Percentiles rank a stretch among this genome's conserved stretches.
Evolutionary conservation across 192 early-diverging fungal species (phyloP).

Genomic region (Coemansia aciculifera): DNA sequence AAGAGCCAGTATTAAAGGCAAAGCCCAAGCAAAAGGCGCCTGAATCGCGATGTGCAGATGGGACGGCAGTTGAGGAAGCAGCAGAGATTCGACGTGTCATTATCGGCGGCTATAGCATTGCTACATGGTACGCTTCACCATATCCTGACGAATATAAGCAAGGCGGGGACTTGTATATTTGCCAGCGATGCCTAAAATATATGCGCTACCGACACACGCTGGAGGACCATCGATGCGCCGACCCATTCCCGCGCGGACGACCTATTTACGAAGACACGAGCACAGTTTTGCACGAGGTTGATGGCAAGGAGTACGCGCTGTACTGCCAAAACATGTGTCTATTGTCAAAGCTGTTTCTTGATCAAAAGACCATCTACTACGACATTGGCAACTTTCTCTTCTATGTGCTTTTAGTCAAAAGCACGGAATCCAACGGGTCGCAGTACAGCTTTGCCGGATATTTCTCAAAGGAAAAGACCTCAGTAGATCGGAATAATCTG

Average conservation of each 20-base stretch:
- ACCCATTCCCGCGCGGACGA: constrained; percentile 77
- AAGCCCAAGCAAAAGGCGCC: background rate
- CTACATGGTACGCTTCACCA: constrained; percentile 92
- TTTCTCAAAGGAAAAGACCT: constrained; percentile 95
- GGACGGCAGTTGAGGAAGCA: background rate
- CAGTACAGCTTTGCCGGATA: constrained; percentile 82
- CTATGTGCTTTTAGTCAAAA: constrained; percentile 71
- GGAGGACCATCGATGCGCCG: constrained; percentile 57
- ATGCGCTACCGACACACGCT: constrained; percentile 73
- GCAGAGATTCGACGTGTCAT: constrained; percentile 54
- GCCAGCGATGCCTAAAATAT: constrained; percentile 93
- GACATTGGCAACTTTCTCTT: constrained; percentile 94
- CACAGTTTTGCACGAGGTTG: constrained; percentile 70
- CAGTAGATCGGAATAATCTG: constrained; percentile 81
- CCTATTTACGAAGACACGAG: constrained; percentile 75
- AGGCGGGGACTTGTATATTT: constrained; percentile 74
- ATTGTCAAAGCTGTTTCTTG: constrained; percentile 91
- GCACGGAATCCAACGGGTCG: constrained; percentile 28
- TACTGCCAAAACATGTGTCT: constrained; percentile 96
- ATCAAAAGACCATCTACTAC: constrained; percentile 96
- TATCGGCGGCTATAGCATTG: constrained; percentile 82
- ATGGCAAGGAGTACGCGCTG: constrained; percentile 84
- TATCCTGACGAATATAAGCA: constrained; percentile 87
- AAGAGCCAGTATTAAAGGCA: constrained; percentile 1
- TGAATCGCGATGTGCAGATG: constrained; percentile 1